Conservation (phyloP, 2,329 filamentous ascomycete species). For the Colletotrichum siamense region DNA sequence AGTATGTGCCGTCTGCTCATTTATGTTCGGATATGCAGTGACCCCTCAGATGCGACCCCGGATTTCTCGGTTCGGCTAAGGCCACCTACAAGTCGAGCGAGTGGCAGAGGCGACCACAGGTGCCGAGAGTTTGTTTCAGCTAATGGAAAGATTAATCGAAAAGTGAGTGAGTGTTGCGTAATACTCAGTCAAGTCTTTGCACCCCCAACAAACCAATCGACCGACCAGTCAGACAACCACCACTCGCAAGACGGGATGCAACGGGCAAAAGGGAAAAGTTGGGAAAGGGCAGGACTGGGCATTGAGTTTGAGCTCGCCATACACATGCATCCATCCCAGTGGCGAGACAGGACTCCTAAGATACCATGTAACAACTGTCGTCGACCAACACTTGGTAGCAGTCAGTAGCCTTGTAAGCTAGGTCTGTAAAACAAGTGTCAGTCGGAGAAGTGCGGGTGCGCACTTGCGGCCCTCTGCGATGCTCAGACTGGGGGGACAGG, state of each 20-base stretch:
- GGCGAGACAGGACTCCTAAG: background rate
- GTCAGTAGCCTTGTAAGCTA: background rate
- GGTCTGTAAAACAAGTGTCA: background rate
- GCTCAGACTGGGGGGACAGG: constrained; percentile 2
- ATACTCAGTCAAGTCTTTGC: background rate
- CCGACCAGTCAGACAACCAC: background rate
- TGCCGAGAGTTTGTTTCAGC: constrained; percentile 15
- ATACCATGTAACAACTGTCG: background rate
- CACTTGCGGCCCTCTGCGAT: background rate
- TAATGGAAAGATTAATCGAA: background rate
- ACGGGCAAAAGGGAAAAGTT: background rate
- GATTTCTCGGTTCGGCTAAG: background rate
- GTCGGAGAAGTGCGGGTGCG: background rate
- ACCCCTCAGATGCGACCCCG: background rate
- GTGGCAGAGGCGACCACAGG: background rate
- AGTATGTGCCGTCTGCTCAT: background rate
- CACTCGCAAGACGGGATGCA: background rate
- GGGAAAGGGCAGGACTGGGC: background rate
- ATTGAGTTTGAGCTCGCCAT: background rate
- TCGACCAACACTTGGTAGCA: background rate
- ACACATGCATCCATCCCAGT: background rate
- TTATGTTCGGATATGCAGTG: background rate
- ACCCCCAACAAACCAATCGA: background rate
- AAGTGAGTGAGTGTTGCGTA: constrained; percentile 10
- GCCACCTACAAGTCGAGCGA: background rate